These are phyloP conservation scores for Ruellia speciosa DNA, from an alignment of 305 asterid species.

Conservation along the genomic window DNA sequence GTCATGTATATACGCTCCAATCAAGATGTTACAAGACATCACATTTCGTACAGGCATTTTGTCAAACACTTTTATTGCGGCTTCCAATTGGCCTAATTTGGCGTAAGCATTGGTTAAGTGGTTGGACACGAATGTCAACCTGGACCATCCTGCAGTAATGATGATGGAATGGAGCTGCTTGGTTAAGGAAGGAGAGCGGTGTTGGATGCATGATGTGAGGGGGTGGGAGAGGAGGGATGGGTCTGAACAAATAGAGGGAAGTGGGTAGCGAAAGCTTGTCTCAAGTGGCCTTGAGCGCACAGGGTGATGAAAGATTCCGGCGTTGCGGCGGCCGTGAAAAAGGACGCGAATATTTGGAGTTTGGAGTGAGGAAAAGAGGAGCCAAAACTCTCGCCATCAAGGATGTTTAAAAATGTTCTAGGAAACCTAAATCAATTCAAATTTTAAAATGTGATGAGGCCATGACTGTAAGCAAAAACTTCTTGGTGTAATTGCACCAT, in stretches of 20 bases:
- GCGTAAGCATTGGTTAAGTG: slow-evolving; percentile 54
- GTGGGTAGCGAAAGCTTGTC: slow-evolving; percentile 44
- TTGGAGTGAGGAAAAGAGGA: too few relatives aligned
- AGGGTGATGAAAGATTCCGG: slow-evolving; percentile 34
- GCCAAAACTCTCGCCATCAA: too few relatives aligned
- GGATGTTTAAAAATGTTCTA: too few relatives aligned
- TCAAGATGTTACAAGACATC: slow-evolving; percentile 70
- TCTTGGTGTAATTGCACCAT: too few relatives aligned
- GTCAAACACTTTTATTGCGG: slow-evolving; percentile 49
- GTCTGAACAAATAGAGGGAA: slow-evolving; percentile 35
- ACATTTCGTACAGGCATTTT: slow-evolving; percentile 55
- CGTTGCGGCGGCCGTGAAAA: slow-evolving; percentile 21
- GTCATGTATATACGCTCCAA: slow-evolving; percentile 58
- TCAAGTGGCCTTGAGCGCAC: slow-evolving; percentile 45
- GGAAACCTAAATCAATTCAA: too few relatives aligned
- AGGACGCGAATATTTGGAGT: too few relatives aligned
- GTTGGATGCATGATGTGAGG: slow-evolving; percentile 53
- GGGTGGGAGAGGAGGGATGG: slow-evolving; percentile 58
- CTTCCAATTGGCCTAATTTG: slow-evolving; percentile 40
- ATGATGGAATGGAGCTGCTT: slow-evolving; percentile 67
- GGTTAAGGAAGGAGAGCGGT: slow-evolving; percentile 34
- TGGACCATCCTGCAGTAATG: slow-evolving; percentile 44
- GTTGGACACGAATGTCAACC: slow-evolving; percentile 52
- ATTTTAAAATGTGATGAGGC: too few relatives aligned
- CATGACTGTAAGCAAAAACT: too few relatives aligned